Evolutionary conservation across 2,329 filamentous ascomycete genomes (phyloP).

Genomic region (Penicillium hesseltinei): DNA sequence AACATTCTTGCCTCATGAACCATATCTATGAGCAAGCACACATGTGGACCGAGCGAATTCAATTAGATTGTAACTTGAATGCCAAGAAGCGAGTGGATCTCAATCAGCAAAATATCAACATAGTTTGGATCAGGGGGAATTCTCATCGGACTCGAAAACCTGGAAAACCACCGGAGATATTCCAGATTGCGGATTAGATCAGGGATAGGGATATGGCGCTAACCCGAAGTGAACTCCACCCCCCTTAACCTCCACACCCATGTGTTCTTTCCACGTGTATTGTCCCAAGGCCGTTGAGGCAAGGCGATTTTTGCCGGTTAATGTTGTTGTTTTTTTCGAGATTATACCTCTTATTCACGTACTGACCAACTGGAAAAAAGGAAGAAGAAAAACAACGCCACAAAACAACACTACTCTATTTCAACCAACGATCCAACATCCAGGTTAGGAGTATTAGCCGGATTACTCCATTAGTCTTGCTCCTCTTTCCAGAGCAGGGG

Average conservation of each 20-base stretch:
- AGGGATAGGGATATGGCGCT: slow-evolving; percentile 8
- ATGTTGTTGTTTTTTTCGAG: no score
- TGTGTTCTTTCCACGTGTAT: not conserved
- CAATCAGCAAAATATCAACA: slow-evolving; percentile 7
- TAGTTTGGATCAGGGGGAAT: slow-evolving; percentile 15
- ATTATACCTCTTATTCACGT: not conserved
- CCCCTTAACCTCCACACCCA: not conserved
- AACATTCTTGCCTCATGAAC: not conserved
- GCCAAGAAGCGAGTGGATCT: slow-evolving; percentile 2
- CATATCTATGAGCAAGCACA: slow-evolving; percentile 1
- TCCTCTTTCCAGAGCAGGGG: not conserved
- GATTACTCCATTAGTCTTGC: not conserved
- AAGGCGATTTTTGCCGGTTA: not conserved
- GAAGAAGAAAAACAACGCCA: not conserved
- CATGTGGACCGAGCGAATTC: not conserved
- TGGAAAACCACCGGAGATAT: slow-evolving; percentile 15
- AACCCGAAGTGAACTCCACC: slow-evolving; percentile 3
- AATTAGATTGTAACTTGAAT: not conserved
- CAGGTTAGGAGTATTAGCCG: not conserved
- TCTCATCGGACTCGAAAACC: not conserved
- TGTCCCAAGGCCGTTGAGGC: no score
- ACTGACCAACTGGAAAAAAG: not conserved
- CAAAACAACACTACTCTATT: not conserved
- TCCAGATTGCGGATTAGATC: slow-evolving; percentile 23
- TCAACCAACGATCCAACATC: not conserved